Conservation (phyloP, 805 yeast genomes). For the Candida golubevii region DNA sequence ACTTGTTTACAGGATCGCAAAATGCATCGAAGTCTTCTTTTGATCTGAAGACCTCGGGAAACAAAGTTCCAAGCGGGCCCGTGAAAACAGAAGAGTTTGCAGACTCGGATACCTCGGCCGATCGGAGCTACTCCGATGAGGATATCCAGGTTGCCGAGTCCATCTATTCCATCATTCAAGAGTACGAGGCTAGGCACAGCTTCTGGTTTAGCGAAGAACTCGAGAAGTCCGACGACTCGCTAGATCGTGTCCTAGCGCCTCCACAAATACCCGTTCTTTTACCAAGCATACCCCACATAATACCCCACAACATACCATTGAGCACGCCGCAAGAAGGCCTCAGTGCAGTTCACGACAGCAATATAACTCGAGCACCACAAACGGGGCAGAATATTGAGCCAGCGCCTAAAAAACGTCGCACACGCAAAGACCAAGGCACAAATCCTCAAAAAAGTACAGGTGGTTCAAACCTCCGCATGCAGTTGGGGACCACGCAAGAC, state of each 20-base stretch:
- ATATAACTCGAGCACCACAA: too few species aligned
- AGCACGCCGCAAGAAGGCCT: background rate
- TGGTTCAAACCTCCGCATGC: too few species aligned
- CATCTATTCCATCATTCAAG: conserved; percentile 29
- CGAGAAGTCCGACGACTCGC: conserved; percentile 2
- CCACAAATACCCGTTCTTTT: background rate
- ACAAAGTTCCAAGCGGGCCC: background rate
- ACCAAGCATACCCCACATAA: too few species aligned
- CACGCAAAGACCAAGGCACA: too few species aligned
- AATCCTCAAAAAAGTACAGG: too few species aligned
- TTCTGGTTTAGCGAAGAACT: conserved; percentile 12
- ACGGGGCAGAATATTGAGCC: too few species aligned
- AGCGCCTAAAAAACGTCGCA: too few species aligned
- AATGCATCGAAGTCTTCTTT: conserved; percentile 10
- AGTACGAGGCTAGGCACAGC: conserved; percentile 18
- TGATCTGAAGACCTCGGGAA: background rate
- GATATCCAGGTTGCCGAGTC: conserved; percentile 22
- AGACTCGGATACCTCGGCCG: conserved; percentile 27
- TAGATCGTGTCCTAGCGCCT: background rate
- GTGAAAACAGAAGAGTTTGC: conserved; percentile 35
- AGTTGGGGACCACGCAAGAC: background rate
- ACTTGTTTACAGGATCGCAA: background rate
- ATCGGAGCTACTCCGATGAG: conserved; percentile 9
- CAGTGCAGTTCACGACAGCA: background rate
- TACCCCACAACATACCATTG: background rate